Conservation (phyloP, 2,329 filamentous ascomycete species). For the Aspergillus fijiensis region DNA sequence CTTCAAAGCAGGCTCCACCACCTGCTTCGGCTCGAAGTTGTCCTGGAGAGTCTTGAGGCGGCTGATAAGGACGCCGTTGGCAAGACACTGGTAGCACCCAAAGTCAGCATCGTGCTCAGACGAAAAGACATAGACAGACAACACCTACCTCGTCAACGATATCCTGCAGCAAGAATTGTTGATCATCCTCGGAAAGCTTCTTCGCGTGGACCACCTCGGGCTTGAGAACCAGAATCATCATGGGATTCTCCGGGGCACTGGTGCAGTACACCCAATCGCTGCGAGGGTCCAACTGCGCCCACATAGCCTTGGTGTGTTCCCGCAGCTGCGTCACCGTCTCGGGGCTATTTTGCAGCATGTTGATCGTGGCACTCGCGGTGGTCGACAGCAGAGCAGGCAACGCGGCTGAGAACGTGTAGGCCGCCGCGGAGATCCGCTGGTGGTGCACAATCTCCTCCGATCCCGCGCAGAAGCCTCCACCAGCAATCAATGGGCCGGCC, state of each 20-base stretch:
- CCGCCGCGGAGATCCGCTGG: slow-evolving; percentile 86
- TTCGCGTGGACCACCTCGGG: slow-evolving; percentile 73
- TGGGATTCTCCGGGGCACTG: slow-evolving; percentile 79
- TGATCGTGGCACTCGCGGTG: slow-evolving; percentile 89
- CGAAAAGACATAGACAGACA: not conserved
- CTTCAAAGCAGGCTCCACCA: slow-evolving; percentile 77
- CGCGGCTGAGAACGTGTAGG: slow-evolving; percentile 95
- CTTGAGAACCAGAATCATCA: slow-evolving; percentile 82
- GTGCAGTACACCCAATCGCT: slow-evolving; percentile 90
- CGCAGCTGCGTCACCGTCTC: slow-evolving; percentile 75
- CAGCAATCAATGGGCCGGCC: slow-evolving; percentile 83
- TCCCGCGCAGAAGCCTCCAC: slow-evolving; percentile 93
- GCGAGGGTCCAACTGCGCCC: slow-evolving; percentile 81
- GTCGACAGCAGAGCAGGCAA: slow-evolving; percentile 91
- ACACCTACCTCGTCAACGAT: slow-evolving; percentile 86
- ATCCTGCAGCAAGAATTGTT: slow-evolving; percentile 82
- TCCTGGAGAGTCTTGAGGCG: slow-evolving; percentile 77
- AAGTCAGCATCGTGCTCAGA: slow-evolving; percentile 11
- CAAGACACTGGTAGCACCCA: slow-evolving; percentile 60
- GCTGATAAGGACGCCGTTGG: slow-evolving; percentile 87
- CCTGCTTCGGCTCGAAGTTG: slow-evolving; percentile 64
- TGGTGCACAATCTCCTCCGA: slow-evolving; percentile 90
- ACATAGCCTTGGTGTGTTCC: slow-evolving; percentile 84
- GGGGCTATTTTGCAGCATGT: slow-evolving; percentile 80
- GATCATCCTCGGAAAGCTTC: slow-evolving; percentile 68